Evolutionary conservation across 2,329 filamentous ascomycete genomes (phyloP).

Genomic region (Penicillium sp.): DNA sequence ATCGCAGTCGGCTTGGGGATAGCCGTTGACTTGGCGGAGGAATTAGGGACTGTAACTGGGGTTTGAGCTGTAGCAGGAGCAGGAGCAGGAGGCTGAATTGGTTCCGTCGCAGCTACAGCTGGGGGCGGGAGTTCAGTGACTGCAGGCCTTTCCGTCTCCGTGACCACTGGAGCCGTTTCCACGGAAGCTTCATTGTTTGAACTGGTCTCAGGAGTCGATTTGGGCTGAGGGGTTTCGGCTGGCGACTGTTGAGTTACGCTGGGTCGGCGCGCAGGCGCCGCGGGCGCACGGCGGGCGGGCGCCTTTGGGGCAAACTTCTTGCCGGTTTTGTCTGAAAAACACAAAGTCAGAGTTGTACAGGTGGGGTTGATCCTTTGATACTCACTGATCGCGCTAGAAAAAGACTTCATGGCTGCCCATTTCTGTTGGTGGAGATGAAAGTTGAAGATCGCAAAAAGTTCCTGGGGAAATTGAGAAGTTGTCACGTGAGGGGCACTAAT

Average conservation of each 20-base stretch:
- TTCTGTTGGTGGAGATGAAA: slow-evolving; percentile 15
- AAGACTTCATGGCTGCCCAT: slow-evolving; percentile 46
- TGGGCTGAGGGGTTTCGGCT: neutral
- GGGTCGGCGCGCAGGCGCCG: slow-evolving; percentile 40
- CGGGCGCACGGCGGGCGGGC: slow-evolving; percentile 56
- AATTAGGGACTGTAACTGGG: neutral
- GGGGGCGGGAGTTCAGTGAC: slow-evolving; percentile 1
- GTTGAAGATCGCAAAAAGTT: slow-evolving; percentile 20
- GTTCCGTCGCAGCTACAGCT: slow-evolving; percentile 24
- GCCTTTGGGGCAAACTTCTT: slow-evolving; percentile 78
- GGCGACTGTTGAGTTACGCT: slow-evolving; percentile 41
- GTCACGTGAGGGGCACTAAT: slow-evolving; percentile 43
- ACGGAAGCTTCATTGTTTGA: slow-evolving; percentile 4
- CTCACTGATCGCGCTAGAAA: slow-evolving; percentile 57
- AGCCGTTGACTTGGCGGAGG: neutral
- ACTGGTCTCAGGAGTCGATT: neutral
- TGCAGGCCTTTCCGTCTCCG: slow-evolving; percentile 2
- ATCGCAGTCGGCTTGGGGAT: neutral
- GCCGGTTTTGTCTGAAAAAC: slow-evolving; percentile 60
- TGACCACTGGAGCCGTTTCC: neutral
- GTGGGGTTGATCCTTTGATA: neutral
- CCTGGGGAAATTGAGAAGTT: slow-evolving; percentile 28
- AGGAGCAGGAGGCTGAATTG: slow-evolving; percentile 16
- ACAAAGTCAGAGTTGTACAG: slow-evolving; percentile 7
- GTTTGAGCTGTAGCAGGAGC: neutral